Evolutionary conservation across 2,329 filamentous ascomycete genomes (phyloP).

Genomic region (Teratosphaeriaceae sp.): DNA sequence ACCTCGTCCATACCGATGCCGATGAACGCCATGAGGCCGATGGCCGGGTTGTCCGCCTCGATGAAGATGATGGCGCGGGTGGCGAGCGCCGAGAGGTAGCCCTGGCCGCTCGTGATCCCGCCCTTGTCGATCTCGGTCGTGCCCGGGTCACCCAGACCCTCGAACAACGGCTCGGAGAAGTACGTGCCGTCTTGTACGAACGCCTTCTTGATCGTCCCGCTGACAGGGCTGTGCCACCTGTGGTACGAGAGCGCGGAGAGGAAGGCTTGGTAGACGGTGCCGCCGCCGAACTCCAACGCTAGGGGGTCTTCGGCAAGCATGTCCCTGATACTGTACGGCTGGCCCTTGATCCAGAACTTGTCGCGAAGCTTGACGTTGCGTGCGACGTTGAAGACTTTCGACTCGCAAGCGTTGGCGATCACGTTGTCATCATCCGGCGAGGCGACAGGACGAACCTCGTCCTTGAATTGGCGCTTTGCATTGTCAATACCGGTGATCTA

Average conservation of each 20-base stretch:
- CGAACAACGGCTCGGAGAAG: conserved; percentile 55
- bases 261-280: conserved; percentile 65
- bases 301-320: conserved; percentile 49
- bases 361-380: conserved; percentile 50
- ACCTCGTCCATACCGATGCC: conserved; percentile 73
- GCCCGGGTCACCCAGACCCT: conserved; percentile 35
- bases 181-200: conserved; percentile 60
- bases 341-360: conserved; percentile 61
- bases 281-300: conserved; percentile 51
- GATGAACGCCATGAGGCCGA: conserved; percentile 65
- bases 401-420: conserved; percentile 61
- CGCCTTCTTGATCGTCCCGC: conserved; percentile 52
- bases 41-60: conserved; percentile 58
- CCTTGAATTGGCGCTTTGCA: conserved; percentile 41
- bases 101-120: conserved; percentile 47
- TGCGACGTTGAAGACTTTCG: conserved; percentile 49
- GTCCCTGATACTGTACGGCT: conserved; percentile 53
- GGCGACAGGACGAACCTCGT: conserved; percentile 53
- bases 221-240: conserved; percentile 65
- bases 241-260: conserved; percentile 62
- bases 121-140: conserved; percentile 34
- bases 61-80: conserved; percentile 65
- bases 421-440: conserved; percentile 47
- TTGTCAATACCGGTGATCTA: not conserved
- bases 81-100: conserved; percentile 61